A percentile compares a stretch with the other conserved stretches of the same genome.
Conservation (phyloP, 2,329 filamentous ascomycete species). For the Cadophora sp. region DNA sequence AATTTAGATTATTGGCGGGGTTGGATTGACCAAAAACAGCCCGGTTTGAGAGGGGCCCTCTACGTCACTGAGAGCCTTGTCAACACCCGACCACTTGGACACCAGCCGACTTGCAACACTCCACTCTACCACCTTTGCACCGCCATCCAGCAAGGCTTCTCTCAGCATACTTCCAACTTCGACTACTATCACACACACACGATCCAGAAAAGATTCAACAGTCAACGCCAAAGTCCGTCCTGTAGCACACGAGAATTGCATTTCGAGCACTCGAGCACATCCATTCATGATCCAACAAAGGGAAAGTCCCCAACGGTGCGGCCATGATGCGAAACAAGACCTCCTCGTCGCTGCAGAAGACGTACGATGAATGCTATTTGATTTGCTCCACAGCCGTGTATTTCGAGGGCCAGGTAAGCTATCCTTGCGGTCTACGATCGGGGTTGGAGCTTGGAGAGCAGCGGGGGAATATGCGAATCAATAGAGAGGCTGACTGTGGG, state of each 20-base stretch:
- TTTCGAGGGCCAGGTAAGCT: slow-evolving; percentile 84
- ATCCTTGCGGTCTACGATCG: background rate
- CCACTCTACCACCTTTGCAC: background rate
- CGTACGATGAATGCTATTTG: slow-evolving; percentile 95
- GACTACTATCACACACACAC: slow-evolving; percentile 14
- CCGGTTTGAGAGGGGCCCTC: slow-evolving; percentile 11
- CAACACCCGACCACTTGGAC: background rate
- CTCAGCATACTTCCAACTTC: background rate
- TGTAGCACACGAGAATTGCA: slow-evolving; percentile 3
- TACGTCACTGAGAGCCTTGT: slow-evolving; percentile 17
- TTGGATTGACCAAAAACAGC: slow-evolving; percentile 11
- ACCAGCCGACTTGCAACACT: slow-evolving; percentile 1
- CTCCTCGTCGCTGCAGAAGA: slow-evolving; percentile 86
- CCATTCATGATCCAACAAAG: slow-evolving; percentile 29
- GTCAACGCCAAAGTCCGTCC: background rate
- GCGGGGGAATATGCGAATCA: background rate
- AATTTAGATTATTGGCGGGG: slow-evolving; percentile 18
- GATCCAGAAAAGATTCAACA: slow-evolving; percentile 7
- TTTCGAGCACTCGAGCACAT: background rate
- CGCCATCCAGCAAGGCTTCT: background rate
- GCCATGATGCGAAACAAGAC: slow-evolving; percentile 61
- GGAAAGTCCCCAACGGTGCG: slow-evolving; percentile 21
- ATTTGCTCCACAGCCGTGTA: slow-evolving; percentile 96
- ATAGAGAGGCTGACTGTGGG: slow-evolving; percentile 4
- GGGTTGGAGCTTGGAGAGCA: background rate